Evolutionary conservation across 768 basidiomycete species (phyloP).

Genomic region (Termitomyces heimii): DNA sequence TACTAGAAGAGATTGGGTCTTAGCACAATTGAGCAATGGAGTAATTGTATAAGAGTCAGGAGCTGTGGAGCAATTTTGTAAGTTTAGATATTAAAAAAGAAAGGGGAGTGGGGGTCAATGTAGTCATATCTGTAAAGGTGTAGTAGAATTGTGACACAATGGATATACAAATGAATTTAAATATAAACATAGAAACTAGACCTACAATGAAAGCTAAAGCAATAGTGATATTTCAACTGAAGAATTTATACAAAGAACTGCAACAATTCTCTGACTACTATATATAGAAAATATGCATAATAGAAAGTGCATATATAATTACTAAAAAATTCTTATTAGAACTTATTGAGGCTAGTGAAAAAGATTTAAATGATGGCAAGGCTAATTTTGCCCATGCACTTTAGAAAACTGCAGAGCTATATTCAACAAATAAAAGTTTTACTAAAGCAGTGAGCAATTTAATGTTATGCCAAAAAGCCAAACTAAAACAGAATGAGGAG

Average conservation of each 20-base stretch:
- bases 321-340: not conserved
- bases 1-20: no score
- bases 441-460: not conserved
- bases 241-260: not conserved
- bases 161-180: no score
- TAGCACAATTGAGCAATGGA: no score
- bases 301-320: not conserved
- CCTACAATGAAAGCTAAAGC: no score
- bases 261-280: not conserved
- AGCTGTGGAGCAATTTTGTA: no score
- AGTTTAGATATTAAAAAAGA: no score
- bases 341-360: not conserved
- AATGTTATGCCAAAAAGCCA: not conserved
- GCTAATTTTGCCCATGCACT: not conserved
- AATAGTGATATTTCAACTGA: not conserved
- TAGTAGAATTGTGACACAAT: no score
- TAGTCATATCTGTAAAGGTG: no score
- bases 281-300: not conserved
- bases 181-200: no score
- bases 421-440: not conserved
- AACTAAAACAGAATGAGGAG: no score
- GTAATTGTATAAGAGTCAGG: no score
- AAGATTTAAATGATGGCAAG: not conserved
- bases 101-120: no score
- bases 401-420: not conserved